phyloP scores from a whole-genome alignment of 345 rosid species.

The Conringia planisiliqua region DNA sequence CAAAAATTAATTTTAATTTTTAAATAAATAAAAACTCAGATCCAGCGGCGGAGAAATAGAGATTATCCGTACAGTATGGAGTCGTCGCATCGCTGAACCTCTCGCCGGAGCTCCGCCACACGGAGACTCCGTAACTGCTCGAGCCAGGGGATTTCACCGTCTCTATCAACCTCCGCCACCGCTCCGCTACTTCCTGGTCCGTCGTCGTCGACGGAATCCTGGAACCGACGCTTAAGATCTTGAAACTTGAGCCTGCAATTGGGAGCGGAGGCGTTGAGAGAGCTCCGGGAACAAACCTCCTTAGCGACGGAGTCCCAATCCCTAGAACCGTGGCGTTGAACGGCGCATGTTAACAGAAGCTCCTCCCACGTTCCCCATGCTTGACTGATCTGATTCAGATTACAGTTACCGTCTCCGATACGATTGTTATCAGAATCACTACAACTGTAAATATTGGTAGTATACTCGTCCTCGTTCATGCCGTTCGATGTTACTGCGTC shows the following conservation, averaged over 20 bases:
- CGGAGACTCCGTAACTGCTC: slow-evolving; percentile 56
- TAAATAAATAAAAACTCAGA: slow-evolving; percentile 26
- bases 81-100: slow-evolving; percentile 60
- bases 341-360: slow-evolving; percentile 70
- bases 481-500: slow-evolving; percentile 11
- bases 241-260: slow-evolving; percentile 56
- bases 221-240: slow-evolving; percentile 66
- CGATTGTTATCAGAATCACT: slow-evolving; percentile 14
- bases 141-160: slow-evolving; percentile 48
- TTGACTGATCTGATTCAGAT: slow-evolving; percentile 10
- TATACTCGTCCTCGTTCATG: slow-evolving; percentile 28
- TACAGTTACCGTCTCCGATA: slow-evolving; percentile 1
- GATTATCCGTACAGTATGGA: slow-evolving; percentile 50
- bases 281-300: slow-evolving; percentile 51
- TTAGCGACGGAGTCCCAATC: slow-evolving; percentile 71
- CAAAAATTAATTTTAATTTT: neutral
- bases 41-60: slow-evolving; percentile 35
- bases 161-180: slow-evolving; percentile 11
- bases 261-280: slow-evolving; percentile 43
- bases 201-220: slow-evolving; percentile 14
- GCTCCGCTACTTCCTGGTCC: neutral
- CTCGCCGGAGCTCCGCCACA: slow-evolving; percentile 62
- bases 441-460: slow-evolving; percentile 3
- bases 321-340: slow-evolving; percentile 62
- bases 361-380: slow-evolving; percentile 81